Evolutionary conservation across 1,284 basidiomycete species (phyloP).

Genomic region (Pseudozyma hubeiensis): DNA sequence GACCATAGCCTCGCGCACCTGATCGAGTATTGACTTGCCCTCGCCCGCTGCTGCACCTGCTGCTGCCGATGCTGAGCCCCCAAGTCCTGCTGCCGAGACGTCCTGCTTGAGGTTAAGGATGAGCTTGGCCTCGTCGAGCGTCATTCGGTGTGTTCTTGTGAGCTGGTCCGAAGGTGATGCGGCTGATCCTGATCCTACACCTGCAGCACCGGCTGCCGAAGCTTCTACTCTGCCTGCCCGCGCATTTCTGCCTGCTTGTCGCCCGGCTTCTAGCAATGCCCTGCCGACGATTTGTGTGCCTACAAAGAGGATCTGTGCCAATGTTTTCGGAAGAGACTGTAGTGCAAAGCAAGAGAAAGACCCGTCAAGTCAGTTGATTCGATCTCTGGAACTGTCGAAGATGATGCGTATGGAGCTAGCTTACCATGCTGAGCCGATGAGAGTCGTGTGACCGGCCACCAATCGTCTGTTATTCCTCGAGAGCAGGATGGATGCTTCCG

Average conservation of each 20-base stretch:
- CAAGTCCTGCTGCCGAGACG: constrained; percentile 39
- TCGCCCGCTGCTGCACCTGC: constrained; percentile 13
- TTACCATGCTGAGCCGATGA: constrained; percentile 14
- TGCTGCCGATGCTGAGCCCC: constrained; percentile 17
- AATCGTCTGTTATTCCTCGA: neutral
- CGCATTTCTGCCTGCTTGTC: constrained; percentile 93
- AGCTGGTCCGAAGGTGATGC: constrained; percentile 62
- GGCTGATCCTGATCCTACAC: constrained; percentile 62
- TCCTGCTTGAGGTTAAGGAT: constrained; percentile 90
- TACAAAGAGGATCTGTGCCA: constrained; percentile 84
- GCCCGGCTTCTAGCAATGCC: constrained; percentile 88
- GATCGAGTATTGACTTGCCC: constrained; percentile 48
- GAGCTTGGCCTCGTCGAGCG: constrained; percentile 91
- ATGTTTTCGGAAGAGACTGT: constrained; percentile 71
- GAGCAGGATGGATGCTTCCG: neutral
- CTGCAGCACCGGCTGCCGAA: constrained; percentile 78
- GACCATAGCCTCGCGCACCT: constrained; percentile 49
- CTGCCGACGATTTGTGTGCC: constrained; percentile 88
- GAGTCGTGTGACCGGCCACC: neutral
- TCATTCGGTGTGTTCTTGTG: constrained; percentile 87
- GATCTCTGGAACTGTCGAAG: too few relatives aligned
- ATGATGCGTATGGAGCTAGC: neutral
- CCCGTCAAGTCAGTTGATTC: neutral
- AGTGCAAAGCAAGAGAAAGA: neutral
- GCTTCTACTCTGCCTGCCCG: constrained; percentile 78